Evolutionary conservation across 2,329 filamentous ascomycete species (phyloP), one percentile per base, ranked within the genome.

Genomic region (Aspergillus ustus): DNA sequence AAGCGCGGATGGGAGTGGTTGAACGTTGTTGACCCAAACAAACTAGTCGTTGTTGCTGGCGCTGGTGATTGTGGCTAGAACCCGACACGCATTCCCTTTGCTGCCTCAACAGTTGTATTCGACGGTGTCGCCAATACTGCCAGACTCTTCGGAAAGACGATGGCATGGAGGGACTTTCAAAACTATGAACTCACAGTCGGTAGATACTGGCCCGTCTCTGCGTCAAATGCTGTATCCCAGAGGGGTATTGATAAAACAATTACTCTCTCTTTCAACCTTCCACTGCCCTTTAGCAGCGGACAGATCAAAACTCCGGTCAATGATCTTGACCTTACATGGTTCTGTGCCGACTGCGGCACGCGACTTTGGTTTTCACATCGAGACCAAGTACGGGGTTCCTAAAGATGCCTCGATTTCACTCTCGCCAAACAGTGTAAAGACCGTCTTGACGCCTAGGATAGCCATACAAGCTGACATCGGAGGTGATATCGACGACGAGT

Each of bases 41-140:
- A 60, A 6, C 60, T 71, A 13, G 51, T 71, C 8, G 31, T 71
- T 25, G 64, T 71, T 22, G 64, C 68, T 22, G 69, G 67, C 15
- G 60, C 52, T n/a, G 58, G 58, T 2, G 64, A 69, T 19, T 71
- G 69, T 62, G 62, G 62, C n/a, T 71, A 65, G 66, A 70, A 69
- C 40, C 40, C 53, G 9, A 54, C 61, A 29, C 52, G 69, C 4
- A 45, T 66, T 40, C 69, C 69, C 19, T 70, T 70, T 40, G 44
- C 64, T 43, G 64, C 68, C 28, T 64, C 63, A 4, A 61, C 62
- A 13, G 59, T 69, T 29, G 34, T 31, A 22, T 71, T 68, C 37
- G 60, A 64, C 29, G 61, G 67, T 6, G 31, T 49, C 13, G 51
- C 61, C 17, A 57, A 61, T 11, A 67, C 63, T 15, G 65, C 61